Evolutionary conservation across 805 yeast genomes (phyloP), one percentile per base, ranked within the genome.

Genomic region (Hanseniaspora guilliermondii): DNA sequence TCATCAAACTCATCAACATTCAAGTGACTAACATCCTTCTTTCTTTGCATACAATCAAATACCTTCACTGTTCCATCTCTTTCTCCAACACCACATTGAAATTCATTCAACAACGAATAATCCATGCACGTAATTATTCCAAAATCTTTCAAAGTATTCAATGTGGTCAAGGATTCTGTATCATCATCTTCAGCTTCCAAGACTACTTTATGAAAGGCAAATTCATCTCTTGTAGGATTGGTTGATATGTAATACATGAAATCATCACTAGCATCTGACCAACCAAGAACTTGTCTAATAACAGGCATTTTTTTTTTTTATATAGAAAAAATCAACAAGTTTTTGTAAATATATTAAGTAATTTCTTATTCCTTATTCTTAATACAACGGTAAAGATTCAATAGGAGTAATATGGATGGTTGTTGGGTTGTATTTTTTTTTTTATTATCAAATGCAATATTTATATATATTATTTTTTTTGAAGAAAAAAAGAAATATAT

Each of bases 151-250:
- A 79, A 71, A 9, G 77, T 76, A 47, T 67, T 68, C n/a, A 78
- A 60, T 59, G 77, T 81, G 21, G 70, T 61, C 19, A 84, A 70
- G 11, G 76, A 78, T 47, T 76, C 76, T 50, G 79, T 83, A 8
- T 75, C 72, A 25, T 75, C 76, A 21, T 76, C 75, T 27, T 71
- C 71, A 24, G 59, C 62, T 56, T 60, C 62, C 33, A 71, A 70
- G 58, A 75, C 70, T 0, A 85, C 79, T 58, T 76, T 77, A 61
- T 82, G 83, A 11, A 85, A 72, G 0, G 83, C 70, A 2, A 87
- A 82, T 60, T 84, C 91, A 64, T 88, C 96, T 2, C 94, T 82
- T 30, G 85, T 74, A 1, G 95, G 93, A 58, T 79, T 83, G 6
- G 83, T 82, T 0, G 85, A 81, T 12, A 85, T 66, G 60, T 67